Evolutionary conservation across 345 rosid genomes (phyloP).

Genomic region (Bretschneidera sinensis): DNA sequence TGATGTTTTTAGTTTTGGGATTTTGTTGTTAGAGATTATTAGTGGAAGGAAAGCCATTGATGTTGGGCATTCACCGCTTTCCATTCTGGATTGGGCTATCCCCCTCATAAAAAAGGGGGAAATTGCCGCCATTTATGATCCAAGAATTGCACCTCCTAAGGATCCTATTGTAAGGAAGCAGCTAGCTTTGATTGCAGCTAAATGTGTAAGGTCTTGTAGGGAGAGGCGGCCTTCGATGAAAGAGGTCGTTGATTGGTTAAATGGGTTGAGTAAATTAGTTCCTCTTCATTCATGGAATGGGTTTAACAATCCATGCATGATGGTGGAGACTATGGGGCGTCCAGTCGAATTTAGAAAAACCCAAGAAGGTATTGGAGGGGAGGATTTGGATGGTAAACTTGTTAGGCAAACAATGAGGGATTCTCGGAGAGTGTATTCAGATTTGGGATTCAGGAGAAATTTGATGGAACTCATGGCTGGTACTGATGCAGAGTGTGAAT

Average conservation of each 20-base stretch:
- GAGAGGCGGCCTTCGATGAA: slow-evolving; percentile 92
- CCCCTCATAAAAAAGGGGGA: slow-evolving; percentile 89
- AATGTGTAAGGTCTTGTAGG: slow-evolving; percentile 95
- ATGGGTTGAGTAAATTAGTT: slow-evolving; percentile 61
- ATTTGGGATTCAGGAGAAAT: slow-evolving; percentile 69
- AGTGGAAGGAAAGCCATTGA: slow-evolving; percentile 97
- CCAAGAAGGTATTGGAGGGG: slow-evolving; percentile 18
- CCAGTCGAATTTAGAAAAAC: slow-evolving; percentile 52
- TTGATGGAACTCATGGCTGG: slow-evolving; percentile 69
- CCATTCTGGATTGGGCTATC: slow-evolving; percentile 92
- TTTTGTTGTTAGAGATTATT: slow-evolving; percentile 84
- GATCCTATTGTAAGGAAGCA: slow-evolving; percentile 77
- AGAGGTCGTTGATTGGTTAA: slow-evolving; percentile 81
- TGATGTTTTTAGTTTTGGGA: slow-evolving; percentile 97
- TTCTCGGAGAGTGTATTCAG: slow-evolving; percentile 58
- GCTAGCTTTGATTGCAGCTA: slow-evolving; percentile 72
- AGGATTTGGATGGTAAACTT: slow-evolving; percentile 31
- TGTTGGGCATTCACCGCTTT: slow-evolving; percentile 82
- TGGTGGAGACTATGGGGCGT: slow-evolving; percentile 85
- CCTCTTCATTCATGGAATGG: slow-evolving; percentile 89
- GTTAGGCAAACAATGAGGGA: slow-evolving; percentile 27
- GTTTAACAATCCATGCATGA: slow-evolving; percentile 89
- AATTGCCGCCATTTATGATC: slow-evolving; percentile 67
- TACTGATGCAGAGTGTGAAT: slow-evolving; percentile 35
- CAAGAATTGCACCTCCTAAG: slow-evolving; percentile 53